Conservation (phyloP, 495 filamentous ascomycete genomes). For the Hypoxylon lienhwacheense region DNA sequence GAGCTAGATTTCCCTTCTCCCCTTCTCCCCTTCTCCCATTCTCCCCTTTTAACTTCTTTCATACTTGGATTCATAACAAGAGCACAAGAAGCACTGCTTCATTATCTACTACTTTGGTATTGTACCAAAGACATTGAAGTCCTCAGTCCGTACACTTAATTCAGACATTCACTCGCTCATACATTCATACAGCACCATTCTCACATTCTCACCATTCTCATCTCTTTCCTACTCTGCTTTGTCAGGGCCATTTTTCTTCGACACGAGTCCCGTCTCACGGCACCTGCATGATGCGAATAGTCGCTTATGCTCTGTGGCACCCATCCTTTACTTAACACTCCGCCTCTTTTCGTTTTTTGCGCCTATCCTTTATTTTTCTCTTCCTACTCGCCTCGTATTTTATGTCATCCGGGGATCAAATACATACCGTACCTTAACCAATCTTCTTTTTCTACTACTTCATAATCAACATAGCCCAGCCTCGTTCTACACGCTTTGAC, state of each 20-base stretch:
- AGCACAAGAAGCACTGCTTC: not conserved
- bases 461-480: constrained; percentile 13
- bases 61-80: not conserved
- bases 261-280: constrained; percentile 37
- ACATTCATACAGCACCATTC: constrained; percentile 9
- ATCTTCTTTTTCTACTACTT: constrained; percentile 10
- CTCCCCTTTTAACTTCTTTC: not conserved
- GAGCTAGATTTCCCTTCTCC: constrained; percentile 20
- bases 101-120: not conserved
- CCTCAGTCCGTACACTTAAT: too few species aligned
- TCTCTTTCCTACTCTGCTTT: constrained; percentile 13
- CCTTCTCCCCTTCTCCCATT: constrained; percentile 3
- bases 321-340: constrained; percentile 39
- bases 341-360: constrained; percentile 21
- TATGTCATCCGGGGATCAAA: constrained; percentile 16
- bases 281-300: constrained; percentile 42
- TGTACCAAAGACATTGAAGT: too few species aligned
- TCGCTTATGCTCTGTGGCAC: constrained; percentile 41
- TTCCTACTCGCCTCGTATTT: constrained; percentile 12
- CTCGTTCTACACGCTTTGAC: constrained; percentile 26
- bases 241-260: constrained; percentile 18
- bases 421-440: constrained; percentile 10
- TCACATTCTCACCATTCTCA: too few species aligned
- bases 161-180: not conserved
- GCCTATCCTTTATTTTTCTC: constrained; percentile 25